These are phyloP conservation scores for Harringtonia lauricola DNA, from an alignment of 2,329 filamentous ascomycete genomes.

Conservation along the genomic window DNA sequence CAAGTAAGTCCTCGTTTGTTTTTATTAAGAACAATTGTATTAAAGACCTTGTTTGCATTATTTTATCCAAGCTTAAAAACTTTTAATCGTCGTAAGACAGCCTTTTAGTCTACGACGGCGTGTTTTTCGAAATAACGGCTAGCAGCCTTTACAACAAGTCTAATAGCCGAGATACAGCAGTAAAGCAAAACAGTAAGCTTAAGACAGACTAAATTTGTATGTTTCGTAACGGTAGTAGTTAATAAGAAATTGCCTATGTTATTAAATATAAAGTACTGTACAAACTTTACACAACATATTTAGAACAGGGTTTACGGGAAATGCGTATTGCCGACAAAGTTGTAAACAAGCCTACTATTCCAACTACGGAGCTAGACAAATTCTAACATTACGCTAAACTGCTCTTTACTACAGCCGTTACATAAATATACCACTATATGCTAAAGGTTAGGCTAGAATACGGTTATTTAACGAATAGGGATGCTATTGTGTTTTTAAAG, in stretches of 20 bases:
- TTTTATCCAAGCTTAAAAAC: constrained; percentile 3
- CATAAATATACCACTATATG: constrained; percentile 39
- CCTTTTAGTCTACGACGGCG: constrained; percentile 16
- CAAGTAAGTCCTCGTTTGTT: constrained; percentile 13
- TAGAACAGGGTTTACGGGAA: constrained; percentile 27
- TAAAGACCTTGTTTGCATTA: constrained; percentile 3
- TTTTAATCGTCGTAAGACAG: neutral
- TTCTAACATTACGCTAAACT: constrained; percentile 6
- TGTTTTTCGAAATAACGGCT: constrained; percentile 14
- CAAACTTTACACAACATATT: constrained; percentile 30
- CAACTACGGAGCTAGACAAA: constrained; percentile 7
- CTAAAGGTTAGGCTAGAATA: constrained; percentile 31
- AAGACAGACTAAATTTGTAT: constrained; percentile 23
- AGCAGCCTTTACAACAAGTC: constrained; percentile 1
- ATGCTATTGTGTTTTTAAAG: constrained; percentile 32
- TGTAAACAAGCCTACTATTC: constrained; percentile 15
- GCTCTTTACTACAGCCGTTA: constrained; percentile 26
- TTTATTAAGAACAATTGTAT: constrained; percentile 14
- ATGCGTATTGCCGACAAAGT: constrained; percentile 28
- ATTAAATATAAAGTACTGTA: constrained; percentile 36
- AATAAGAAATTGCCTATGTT: constrained; percentile 18
- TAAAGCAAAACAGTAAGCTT: constrained; percentile 10
- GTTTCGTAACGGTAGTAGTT: constrained; percentile 8
- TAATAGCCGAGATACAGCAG: neutral
- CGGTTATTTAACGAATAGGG: constrained; percentile 28